These are phyloP conservation scores for Aureobasidium musti DNA, from an alignment of 2,329 filamentous ascomycete species.

Conservation along the genomic window DNA sequence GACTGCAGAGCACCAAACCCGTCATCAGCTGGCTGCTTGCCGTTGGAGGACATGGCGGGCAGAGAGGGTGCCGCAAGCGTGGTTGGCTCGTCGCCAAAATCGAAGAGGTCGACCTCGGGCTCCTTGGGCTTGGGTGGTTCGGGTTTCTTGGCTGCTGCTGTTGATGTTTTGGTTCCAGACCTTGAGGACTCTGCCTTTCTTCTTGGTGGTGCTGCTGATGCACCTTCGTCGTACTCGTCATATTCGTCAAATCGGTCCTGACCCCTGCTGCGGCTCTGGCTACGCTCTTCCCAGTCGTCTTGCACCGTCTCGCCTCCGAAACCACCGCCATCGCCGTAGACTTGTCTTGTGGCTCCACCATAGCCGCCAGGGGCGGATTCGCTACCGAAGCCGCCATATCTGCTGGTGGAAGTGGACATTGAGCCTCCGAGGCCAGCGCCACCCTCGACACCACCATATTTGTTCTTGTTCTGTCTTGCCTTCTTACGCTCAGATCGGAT, in stretches of 20 bases:
- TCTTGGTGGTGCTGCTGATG: slow-evolving; percentile 54
- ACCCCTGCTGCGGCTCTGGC: slow-evolving; percentile 59
- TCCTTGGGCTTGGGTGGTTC: slow-evolving; percentile 77
- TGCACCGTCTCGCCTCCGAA: slow-evolving; percentile 75
- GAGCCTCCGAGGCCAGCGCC: slow-evolving; percentile 63
- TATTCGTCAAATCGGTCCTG: slow-evolving; percentile 91
- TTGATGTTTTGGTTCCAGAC: slow-evolving; percentile 40
- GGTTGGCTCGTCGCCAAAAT: slow-evolving; percentile 75
- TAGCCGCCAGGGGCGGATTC: slow-evolving; percentile 55
- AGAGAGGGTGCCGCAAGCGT: slow-evolving; percentile 50
- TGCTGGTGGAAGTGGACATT: slow-evolving; percentile 56
- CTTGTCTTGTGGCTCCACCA: slow-evolving; percentile 58
- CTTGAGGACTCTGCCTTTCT: slow-evolving; percentile 50
- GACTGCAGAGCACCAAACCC: slow-evolving; percentile 98
- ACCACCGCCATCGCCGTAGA: slow-evolving; percentile 94
- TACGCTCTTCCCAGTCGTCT: slow-evolving; percentile 64
- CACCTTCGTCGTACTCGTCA: slow-evolving; percentile 87
- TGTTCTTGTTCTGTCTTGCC: slow-evolving; percentile 83
- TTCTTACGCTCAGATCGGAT: slow-evolving; percentile 81
- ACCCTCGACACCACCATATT: slow-evolving; percentile 93
- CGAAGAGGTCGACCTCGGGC: slow-evolving; percentile 89
- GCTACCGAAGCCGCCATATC: slow-evolving; percentile 91
- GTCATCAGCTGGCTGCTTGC: slow-evolving; percentile 57
- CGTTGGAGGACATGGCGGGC: slow-evolving; percentile 48
- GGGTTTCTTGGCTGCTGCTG: slow-evolving; percentile 59